Conservation (phyloP, 192 early-diverging fungal species). For the Cladochytrium replicatum region DNA sequence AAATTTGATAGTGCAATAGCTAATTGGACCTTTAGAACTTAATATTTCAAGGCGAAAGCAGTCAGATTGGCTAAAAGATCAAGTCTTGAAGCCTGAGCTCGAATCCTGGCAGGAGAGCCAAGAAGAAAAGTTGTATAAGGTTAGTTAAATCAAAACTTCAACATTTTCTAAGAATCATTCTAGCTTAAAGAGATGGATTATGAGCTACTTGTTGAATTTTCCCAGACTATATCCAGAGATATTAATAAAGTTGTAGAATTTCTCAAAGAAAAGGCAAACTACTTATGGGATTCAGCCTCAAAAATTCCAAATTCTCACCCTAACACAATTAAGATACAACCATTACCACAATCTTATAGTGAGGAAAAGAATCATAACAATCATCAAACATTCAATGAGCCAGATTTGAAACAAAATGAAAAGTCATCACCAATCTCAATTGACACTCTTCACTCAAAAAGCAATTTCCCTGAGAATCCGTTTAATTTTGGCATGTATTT, state of each 20-base stretch:
- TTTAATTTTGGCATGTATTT: constrained; percentile 40
- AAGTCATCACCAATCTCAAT: background rate
- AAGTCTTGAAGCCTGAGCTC: constrained; percentile 20
- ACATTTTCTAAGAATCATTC: constrained; percentile 9
- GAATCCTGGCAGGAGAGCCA: constrained; percentile 32
- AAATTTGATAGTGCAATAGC: too few species aligned
- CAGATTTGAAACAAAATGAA: constrained; percentile 8
- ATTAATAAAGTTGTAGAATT: constrained; percentile 20
- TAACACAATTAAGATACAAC: constrained; percentile 1
- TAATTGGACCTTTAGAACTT: constrained; percentile 14
- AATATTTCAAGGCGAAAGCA: constrained; percentile 19
- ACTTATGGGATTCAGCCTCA: constrained; percentile 25
- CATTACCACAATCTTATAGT: background rate
- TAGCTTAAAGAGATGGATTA: constrained; percentile 36
- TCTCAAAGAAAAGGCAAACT: constrained; percentile 34
- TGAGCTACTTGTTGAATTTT: constrained; percentile 38
- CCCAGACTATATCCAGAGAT: constrained; percentile 29
- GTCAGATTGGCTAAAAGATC: constrained; percentile 33
- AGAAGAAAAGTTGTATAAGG: constrained; percentile 13
- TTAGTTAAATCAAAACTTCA: background rate
- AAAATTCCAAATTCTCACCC: constrained; percentile 20
- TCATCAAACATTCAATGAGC: constrained; percentile 7
- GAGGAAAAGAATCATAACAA: constrained; percentile 4
- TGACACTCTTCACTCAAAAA: constrained; percentile 3
- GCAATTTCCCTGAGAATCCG: constrained; percentile 4